A percentile compares a stretch with the other conserved stretches of the same genome.
Evolutionary conservation across 2,329 filamentous ascomycete species (phyloP).

Genomic region (Cladosporium sp.): DNA sequence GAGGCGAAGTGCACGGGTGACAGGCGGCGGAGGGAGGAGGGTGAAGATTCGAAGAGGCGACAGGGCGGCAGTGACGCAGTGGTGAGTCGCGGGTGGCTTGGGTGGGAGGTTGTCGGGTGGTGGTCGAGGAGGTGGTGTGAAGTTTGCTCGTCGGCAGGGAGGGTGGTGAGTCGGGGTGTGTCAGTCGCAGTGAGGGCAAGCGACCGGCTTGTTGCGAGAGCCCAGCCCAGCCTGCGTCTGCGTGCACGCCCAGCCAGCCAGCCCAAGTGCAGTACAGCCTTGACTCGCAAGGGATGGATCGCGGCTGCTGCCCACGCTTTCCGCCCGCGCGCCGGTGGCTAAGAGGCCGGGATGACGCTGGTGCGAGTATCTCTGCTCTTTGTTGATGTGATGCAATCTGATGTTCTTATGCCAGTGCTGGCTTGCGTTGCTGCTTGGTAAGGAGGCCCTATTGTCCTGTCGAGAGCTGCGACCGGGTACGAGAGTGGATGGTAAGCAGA

Average conservation of each 20-base stretch:
- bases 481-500: too few relatives aligned
- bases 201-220: too few relatives aligned
- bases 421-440: neutral
- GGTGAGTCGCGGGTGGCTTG: neutral
- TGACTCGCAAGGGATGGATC: too few relatives aligned
- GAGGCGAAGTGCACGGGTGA: slow-evolving; percentile 4
- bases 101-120: neutral
- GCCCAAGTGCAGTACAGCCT: neutral
- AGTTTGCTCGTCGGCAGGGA: neutral
- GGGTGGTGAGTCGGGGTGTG: neutral
- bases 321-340: too few relatives aligned
- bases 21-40: neutral
- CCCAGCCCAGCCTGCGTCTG: neutral
- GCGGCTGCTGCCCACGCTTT: too few relatives aligned
- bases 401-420: neutral
- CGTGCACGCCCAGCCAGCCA: neutral
- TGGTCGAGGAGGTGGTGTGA: neutral
- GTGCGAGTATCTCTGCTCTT: too few relatives aligned
- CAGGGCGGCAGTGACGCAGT: neutral
- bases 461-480: too few relatives aligned
- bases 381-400: too few relatives aligned
- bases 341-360: too few relatives aligned
- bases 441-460: too few relatives aligned
- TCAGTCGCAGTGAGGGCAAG: too few relatives aligned
- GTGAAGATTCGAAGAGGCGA: neutral